Percentiles rank a stretch among this genome's conserved stretches.
Conservation (phyloP, 2,329 filamentous ascomycete species). For the Thielaviopsis cerberus region DNA sequence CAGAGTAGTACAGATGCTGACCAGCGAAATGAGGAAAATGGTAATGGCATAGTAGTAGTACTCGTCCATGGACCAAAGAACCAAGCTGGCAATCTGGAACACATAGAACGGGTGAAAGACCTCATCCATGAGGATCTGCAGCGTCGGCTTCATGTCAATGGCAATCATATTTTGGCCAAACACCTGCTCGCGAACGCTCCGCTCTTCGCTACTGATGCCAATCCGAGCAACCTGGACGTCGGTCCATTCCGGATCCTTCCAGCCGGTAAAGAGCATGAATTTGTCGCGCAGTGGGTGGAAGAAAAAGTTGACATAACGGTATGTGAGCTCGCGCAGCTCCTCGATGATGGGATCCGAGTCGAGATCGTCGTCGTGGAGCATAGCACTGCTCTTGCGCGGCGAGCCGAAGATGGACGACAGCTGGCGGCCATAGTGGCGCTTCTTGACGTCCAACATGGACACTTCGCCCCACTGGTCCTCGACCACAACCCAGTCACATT, state of each 20-base stretch:
- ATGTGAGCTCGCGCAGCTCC: slow-evolving; percentile 62
- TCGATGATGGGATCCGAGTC: slow-evolving; percentile 64
- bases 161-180: slow-evolving; percentile 86
- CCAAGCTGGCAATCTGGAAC: slow-evolving; percentile 84
- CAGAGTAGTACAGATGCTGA: slow-evolving; percentile 77
- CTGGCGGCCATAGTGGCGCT: slow-evolving; percentile 32
- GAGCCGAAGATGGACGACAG: slow-evolving; percentile 49
- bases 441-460: slow-evolving; percentile 49
- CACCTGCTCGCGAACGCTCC: slow-evolving; percentile 61
- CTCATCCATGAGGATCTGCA: slow-evolving; percentile 76
- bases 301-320: slow-evolving; percentile 84
- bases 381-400: slow-evolving; percentile 38
- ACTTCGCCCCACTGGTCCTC: slow-evolving; percentile 98
- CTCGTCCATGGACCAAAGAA: slow-evolving; percentile 86
- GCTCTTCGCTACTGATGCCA: slow-evolving; percentile 78
- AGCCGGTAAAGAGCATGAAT: slow-evolving; percentile 70
- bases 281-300: slow-evolving; percentile 80
- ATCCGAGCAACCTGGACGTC: slow-evolving; percentile 54
- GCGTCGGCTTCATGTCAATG: slow-evolving; percentile 72
- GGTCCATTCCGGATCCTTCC: slow-evolving; percentile 86
- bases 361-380: slow-evolving; percentile 38
- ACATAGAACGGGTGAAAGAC: slow-evolving; percentile 65
- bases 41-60: slow-evolving; percentile 96
- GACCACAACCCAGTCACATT: slow-evolving; percentile 80
- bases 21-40: slow-evolving; percentile 85